Base-by-base conservation (phyloP, 2,329 filamentous ascomycete genomes). In the Cryoendolithus antarcticus region DNA sequence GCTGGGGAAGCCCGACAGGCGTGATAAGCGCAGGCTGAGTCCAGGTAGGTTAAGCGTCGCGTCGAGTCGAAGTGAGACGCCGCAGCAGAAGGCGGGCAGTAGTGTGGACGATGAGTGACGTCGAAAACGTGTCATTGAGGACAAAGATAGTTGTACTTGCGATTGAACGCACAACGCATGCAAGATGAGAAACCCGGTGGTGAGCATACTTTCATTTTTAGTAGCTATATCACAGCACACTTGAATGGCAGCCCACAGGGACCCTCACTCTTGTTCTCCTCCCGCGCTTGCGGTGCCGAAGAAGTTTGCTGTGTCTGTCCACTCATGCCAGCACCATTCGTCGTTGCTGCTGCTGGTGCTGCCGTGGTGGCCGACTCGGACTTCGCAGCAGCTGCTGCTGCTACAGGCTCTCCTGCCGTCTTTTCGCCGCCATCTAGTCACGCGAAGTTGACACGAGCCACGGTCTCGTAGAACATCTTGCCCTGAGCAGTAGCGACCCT, bases 401-500 rank as follows among this genome's bases (percentile, higher is more conserved):
- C 32, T 39, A 44, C 29, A 39, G 30, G 27, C 12, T 40, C 35
- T 40, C 46, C 48, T 39, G 48, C 47, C 43, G 52, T 53, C 42
- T 48, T 55, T 32, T 52, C 37, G 42, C 70, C 63, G 45, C 68
- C 80, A 81, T 84, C 73, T 67, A 91, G 81, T 94, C 83, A 94
- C 53, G 39, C 30, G 44, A 75, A 72, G 62, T 67, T 71, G 50
- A 75, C 71, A 74, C 86, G 89, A 58, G 74, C 63, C 39, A 94
- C 74, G 43, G 74, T 68, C 62, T 82, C 66, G 65, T 83, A 93
- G 69, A 96, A 98, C 39, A 66, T 58, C 71, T 86, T 79, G 63
- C 91, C 91, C 69, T 96, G 91, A 52, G 74, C 73, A 46, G 70
- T 72, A 43, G 91, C 91, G 46, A 96, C 59, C 62, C 82, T 71